phyloP scores from a whole-genome alignment of 2,329 filamentous ascomycete genomes.

The Myriosclerotinia curreyana region DNA sequence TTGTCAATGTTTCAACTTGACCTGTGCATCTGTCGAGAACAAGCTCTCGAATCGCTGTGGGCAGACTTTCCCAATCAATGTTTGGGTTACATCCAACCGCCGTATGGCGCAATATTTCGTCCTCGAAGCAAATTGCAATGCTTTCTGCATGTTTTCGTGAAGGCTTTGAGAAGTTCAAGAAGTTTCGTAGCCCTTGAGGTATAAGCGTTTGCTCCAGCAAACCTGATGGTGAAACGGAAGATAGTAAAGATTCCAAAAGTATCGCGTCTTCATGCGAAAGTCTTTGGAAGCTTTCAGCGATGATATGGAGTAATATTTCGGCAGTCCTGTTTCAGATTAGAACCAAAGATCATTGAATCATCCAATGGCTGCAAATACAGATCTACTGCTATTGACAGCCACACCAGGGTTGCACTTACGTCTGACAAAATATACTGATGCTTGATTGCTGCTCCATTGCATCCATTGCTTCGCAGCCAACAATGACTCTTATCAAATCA shows the following conservation, averaged over 20 bases:
- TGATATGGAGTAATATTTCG: conserved; percentile 16
- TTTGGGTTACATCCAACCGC: conserved; percentile 51
- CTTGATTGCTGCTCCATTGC: conserved; percentile 27
- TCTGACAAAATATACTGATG: conserved; percentile 31
- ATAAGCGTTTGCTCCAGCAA: conserved; percentile 18
- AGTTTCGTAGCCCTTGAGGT: conserved; percentile 15
- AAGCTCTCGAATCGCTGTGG: conserved; percentile 45
- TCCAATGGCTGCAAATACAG: neutral
- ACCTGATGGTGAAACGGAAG: conserved; percentile 17
- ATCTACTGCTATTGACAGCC: neutral
- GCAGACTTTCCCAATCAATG: conserved; percentile 50
- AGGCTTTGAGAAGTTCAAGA: conserved; percentile 14
- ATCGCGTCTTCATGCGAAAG: conserved; percentile 14
- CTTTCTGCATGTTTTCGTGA: conserved; percentile 10
- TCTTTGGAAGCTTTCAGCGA: conserved; percentile 11
- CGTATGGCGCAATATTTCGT: conserved; percentile 45
- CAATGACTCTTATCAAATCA: conserved; percentile 27
- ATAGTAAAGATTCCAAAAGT: conserved; percentile 17
- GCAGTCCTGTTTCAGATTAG: conserved; percentile 14
- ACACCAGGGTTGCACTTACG: conserved; percentile 22
- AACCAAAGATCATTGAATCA: neutral
- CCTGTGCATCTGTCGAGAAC: conserved; percentile 48
- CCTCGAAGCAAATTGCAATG: conserved; percentile 19
- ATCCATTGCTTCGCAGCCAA: conserved; percentile 32
- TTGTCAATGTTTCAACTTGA: conserved; percentile 33